Evolutionary conservation across 2,329 filamentous ascomycete genomes (phyloP), one percentile per base, ranked within the genome.

Genomic region (Torrubiella hemipterigena): DNA sequence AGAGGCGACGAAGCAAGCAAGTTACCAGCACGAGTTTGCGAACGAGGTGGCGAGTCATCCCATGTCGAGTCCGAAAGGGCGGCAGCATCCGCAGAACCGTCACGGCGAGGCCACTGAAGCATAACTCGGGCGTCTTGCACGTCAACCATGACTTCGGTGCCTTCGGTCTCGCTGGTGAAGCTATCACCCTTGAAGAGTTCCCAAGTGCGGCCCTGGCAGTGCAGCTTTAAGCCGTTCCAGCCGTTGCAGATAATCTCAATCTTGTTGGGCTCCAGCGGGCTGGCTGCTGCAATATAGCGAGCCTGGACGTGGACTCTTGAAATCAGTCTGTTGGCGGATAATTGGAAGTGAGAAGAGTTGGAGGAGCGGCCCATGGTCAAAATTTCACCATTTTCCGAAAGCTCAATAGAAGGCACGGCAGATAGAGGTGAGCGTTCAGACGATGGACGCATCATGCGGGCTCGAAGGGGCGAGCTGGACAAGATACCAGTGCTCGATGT

Each of bases 181-280:
- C 75, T 81, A 51, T 94, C 86, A 13, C 82, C 85, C 61, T 94
- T 95, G 41, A 66, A 69, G 47, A 98, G 59, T 42, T 94, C 84
- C 65, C 83, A 89, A 4, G 84, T 81, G 42, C 79, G 77, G 34
- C 85, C 85, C 56, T 89, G 81, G 62, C 85, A 95, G 59, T 94
- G 86, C 43, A 98, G 61, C 61, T 85, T 93, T 42, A 91, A 67
- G 12, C 91, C 91, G 54, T 98, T 98, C 89, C 89, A 96, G 15
- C 91, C 91, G 48, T 81, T 73, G 64, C 91, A 98, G 47, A 84
- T 69, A 45, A 98, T 81, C 55, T 94, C 83, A 28, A 98, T 73
- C 54, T 76, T 79, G 52, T 81, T 83, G 39, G 75, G 68, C 43
- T 83, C 76, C 45, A 83, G 69, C 5, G 71, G 70, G 33, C 72